phyloP scores from a whole-genome alignment of 768 basidiomycete species.

The Trametes coccinea region DNA sequence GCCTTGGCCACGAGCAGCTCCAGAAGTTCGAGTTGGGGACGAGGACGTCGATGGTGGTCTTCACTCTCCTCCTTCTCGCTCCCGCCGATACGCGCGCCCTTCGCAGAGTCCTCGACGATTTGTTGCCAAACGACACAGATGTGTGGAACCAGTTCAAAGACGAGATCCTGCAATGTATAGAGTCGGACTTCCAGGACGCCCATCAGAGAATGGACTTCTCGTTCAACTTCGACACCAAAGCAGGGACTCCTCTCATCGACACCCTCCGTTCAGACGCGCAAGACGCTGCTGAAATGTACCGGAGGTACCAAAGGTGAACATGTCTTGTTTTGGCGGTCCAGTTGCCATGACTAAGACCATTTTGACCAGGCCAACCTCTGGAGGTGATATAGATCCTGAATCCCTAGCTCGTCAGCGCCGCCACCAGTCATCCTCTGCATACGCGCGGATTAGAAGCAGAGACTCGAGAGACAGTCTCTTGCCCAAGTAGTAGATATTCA shows the following conservation, averaged over 20 bases:
- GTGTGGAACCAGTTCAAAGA: constrained; percentile 4
- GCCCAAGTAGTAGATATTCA: not conserved
- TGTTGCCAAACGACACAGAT: constrained; percentile 10
- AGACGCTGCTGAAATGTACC: not conserved
- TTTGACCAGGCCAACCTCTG: not conserved
- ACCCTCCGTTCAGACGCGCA: not conserved
- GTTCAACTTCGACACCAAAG: not conserved
- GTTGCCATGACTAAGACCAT: too few relatives aligned
- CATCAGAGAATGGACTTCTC: not conserved
- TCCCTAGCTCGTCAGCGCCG: not conserved
- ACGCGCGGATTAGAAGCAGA: not conserved
- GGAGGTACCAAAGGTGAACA: not conserved
- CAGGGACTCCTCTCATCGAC: not conserved
- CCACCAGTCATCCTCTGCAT: not conserved
- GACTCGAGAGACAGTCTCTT: not conserved
- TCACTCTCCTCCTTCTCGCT: constrained; percentile 1
- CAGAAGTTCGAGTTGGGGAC: constrained; percentile 9
- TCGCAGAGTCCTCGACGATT: constrained; percentile 4
- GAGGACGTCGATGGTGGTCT: constrained; percentile 1
- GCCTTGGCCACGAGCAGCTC: not conserved
- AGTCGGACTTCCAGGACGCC: not conserved
- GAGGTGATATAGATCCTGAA: not conserved
- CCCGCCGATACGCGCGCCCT: not conserved
- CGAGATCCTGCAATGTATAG: not conserved
- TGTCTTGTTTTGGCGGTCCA: not conserved